Evolutionary conservation across 345 rosid genomes (phyloP), one percentile per base, ranked within the genome.

Genomic region (Turritis glabra): DNA sequence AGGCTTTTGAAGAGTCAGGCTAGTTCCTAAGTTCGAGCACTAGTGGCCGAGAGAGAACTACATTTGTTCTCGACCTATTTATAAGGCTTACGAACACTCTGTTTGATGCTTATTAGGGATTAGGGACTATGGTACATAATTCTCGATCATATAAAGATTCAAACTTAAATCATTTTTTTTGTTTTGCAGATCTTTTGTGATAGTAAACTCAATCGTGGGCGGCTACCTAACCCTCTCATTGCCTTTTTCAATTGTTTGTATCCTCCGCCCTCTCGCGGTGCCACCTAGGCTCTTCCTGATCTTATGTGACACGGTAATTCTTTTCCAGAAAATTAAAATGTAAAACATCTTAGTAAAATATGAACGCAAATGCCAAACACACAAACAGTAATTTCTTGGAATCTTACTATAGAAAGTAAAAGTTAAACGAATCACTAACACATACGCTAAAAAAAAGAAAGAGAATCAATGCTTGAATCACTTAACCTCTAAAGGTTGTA

Each of bases 151-250:
- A 40, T 33, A 14, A 27, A 27, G 44, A 5, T 26, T 65, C 23
- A 35, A 35, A 35, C n/a, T 5, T 35, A 7, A 56, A 19, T 17
- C 8, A 22, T 60, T 59, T 13, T 27, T 29, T 40, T 18, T 58
- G 4, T 15, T 29, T 7, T 57, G 63, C 88, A 90, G 97, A 85
- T 82, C 83, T 51, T 87, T 89, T 62, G 82, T 87, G 51, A 69
- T 89, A 33, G 86, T 85, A 3, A 89, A 85, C 85, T 85, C 87
- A 43, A 11, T 91, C 27, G 86, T 91, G 1, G 89, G 84, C 1
- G 88, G 90, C 32, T 90, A 90, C 75, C 64, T 88, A 44, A 85
- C 86, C 55, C 88, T 87, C 53, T 90, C 93, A 2, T 81, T 90
- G 69, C 97, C 97, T 15, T 82, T 88, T 82, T 88, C 97, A 33